Base-by-base conservation (phyloP, 768 basidiomycete species). In the Hemileccinum rubropunctum region DNA sequence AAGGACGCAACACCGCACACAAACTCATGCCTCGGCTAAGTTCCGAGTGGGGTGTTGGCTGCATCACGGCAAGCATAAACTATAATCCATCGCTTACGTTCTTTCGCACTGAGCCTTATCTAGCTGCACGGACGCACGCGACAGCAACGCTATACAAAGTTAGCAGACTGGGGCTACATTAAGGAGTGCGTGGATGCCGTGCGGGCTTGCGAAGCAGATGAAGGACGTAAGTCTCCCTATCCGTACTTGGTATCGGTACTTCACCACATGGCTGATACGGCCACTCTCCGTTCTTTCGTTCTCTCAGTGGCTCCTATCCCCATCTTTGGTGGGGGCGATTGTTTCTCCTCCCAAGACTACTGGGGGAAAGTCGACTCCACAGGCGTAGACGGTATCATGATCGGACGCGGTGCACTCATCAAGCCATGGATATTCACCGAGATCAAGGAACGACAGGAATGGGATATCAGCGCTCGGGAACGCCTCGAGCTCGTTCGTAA, bases 341-440 rank as follows among this genome's bases (percentile, higher is more conserved):
- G 88, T 56, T 99, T 89, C 73, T 95, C 93, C 3, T 82, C 89
- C 6, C 75, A 87, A 50, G 86, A 81, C 50, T 95, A 95, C 66
- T 89, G 88, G 81, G 69, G 79, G 14, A 81, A 81, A 39, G 78
- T 94, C 27, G 83, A 91, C 38, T 65, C 73, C n/a, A 83, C 80
- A 23, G 91, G 91, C 5, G 93, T 97, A 0, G 95, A 98, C 63
- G 94, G 95, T 6, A 76, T 98, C 38, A 98, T 99, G 97, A 79
- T 98, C 32, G 97, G 85, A 1, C 77, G 97, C 18, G 97, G 97
- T 0, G 95, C 94, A 0, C 73, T 98, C 42, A 97, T 98, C 68
- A 99, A 99, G 69, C 90, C 91, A 1, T 92, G 90, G 89, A 85
- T 95, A 46, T 95, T 95, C 68, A 95, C 93, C 0, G 97, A 99